phyloP scores from a whole-genome alignment of 768 basidiomycete species.

The Boletus huronensis region DNA sequence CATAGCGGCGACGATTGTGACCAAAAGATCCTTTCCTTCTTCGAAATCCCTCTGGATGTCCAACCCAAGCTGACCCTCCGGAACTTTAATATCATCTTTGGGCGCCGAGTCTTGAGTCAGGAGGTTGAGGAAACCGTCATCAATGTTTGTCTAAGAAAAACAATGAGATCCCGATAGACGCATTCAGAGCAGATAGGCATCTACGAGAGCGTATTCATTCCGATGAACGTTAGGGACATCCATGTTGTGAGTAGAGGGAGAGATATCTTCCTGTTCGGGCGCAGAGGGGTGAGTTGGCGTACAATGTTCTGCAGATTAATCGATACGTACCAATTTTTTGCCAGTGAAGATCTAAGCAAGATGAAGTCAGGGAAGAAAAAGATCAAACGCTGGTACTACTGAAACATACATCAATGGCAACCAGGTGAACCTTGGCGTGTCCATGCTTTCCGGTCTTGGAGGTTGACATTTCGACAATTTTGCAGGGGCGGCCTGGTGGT shows the following conservation, averaged over 20 bases:
- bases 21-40: conserved; percentile 79
- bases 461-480: conserved; percentile 99
- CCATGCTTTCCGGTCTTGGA: conserved; percentile 99
- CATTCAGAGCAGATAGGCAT: conserved; percentile 17
- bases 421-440: conserved; percentile 98
- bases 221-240: conserved; percentile 94
- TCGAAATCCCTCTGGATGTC: conserved; percentile 72
- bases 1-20: conserved; percentile 90
- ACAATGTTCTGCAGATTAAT: neutral
- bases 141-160: conserved; percentile 67
- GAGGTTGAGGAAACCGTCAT: conserved; percentile 94
- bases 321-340: conserved; percentile 79
- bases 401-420: conserved; percentile 87
- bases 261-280: conserved; percentile 78
- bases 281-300: conserved; percentile 3
- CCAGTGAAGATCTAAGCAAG: conserved; percentile 87
- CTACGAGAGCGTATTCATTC: conserved; percentile 86
- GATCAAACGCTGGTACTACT: neutral
- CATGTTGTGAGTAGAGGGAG: conserved; percentile 99
- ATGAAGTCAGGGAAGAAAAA: conserved; percentile 1
- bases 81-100: conserved; percentile 95
- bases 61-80: conserved; percentile 78
- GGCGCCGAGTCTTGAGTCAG: conserved; percentile 74
- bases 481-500: conserved; percentile 81
- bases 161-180: conserved; percentile 1